A percentile compares a stretch with the other conserved stretches of the same genome.
Conservation (phyloP, 129 eudicot species). For the Escallonia rubra region DNA sequence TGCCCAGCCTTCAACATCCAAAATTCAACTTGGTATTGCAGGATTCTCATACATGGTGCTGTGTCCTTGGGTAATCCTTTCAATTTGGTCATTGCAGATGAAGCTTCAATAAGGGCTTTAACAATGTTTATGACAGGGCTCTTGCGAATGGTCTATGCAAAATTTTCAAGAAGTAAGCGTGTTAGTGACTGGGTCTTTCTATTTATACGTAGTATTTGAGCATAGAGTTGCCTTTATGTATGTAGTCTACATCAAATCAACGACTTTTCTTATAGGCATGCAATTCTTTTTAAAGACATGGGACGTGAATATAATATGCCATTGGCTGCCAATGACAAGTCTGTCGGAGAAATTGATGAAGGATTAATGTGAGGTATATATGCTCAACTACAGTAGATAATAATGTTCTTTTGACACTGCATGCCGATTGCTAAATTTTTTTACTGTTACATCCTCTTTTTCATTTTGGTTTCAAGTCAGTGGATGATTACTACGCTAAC, state of each 20-base stretch:
- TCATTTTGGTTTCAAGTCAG: constrained; percentile 96
- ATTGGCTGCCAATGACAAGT: constrained; percentile 56
- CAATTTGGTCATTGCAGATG: constrained; percentile 73
- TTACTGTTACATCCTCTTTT: constrained; percentile 36
- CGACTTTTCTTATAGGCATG: constrained; percentile 46
- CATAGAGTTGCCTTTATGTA: background rate
- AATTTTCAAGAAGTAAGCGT: constrained; percentile 55
- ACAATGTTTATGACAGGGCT: constrained; percentile 59
- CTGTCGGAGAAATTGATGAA: constrained; percentile 70
- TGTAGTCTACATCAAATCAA: background rate
- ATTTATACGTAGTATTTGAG: background rate
- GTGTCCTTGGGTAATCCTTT: constrained; percentile 85
- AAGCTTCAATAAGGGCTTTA: constrained; percentile 69
- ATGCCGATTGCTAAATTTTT: constrained; percentile 7
- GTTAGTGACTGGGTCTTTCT: background rate
- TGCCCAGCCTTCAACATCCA: background rate
- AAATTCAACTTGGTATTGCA: constrained; percentile 21
- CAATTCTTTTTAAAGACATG: constrained; percentile 60
- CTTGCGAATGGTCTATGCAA: constrained; percentile 62
- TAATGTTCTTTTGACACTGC: background rate
- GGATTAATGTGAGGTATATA: constrained; percentile 59
- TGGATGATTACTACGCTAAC: constrained; percentile 82
- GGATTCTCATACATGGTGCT: constrained; percentile 72
- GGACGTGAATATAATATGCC: constrained; percentile 72
- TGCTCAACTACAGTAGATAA: background rate